A percentile compares a stretch with the other conserved stretches of the same genome.
Evolutionary conservation across 2,329 filamentous ascomycete species (phyloP).

Genomic region (Cladosporium sp.): DNA sequence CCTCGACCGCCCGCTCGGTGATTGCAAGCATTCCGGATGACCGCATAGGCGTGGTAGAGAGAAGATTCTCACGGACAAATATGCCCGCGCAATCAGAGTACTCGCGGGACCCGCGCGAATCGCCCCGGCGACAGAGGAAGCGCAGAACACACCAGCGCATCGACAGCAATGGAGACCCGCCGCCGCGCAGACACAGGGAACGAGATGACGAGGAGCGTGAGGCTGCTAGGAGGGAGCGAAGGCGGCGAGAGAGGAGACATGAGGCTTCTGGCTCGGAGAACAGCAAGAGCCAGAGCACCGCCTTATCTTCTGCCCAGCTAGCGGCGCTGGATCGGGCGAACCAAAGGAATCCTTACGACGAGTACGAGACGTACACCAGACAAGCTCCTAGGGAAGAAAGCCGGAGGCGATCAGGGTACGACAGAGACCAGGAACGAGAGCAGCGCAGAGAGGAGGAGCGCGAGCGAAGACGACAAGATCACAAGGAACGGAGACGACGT

Average conservation of each 20-base stretch:
- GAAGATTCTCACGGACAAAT: neutral
- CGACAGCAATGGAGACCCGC: conserved; percentile 30
- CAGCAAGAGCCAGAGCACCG: conserved; percentile 20
- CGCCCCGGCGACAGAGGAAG: conserved; percentile 25
- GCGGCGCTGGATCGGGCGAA: conserved; percentile 61
- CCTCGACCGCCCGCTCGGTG: no score
- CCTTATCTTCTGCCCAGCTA: conserved; percentile 52
- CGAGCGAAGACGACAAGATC: conserved; percentile 22
- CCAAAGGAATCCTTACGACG: conserved; percentile 41
- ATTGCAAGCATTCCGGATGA: conserved; percentile 2
- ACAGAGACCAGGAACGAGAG: neutral
- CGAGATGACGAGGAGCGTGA: conserved; percentile 3
- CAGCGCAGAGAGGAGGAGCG: conserved; percentile 20
- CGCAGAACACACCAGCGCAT: conserved; percentile 29
- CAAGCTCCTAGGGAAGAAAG: conserved; percentile 19
- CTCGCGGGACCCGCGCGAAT: conserved; percentile 17
- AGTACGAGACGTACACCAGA: conserved; percentile 27
- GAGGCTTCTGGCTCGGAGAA: neutral
- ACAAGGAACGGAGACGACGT: conserved; percentile 35
- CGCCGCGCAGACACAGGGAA: conserved; percentile 8
- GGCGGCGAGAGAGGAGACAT: conserved; percentile 7
- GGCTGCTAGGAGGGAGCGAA: neutral
- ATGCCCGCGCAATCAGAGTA: conserved; percentile 9
- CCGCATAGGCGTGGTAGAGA: conserved; percentile 1
- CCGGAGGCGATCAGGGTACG: conserved; percentile 15